Base-by-base conservation (phyloP, 2,329 filamentous ascomycete genomes). In the Parascedosporium putredinis region DNA sequence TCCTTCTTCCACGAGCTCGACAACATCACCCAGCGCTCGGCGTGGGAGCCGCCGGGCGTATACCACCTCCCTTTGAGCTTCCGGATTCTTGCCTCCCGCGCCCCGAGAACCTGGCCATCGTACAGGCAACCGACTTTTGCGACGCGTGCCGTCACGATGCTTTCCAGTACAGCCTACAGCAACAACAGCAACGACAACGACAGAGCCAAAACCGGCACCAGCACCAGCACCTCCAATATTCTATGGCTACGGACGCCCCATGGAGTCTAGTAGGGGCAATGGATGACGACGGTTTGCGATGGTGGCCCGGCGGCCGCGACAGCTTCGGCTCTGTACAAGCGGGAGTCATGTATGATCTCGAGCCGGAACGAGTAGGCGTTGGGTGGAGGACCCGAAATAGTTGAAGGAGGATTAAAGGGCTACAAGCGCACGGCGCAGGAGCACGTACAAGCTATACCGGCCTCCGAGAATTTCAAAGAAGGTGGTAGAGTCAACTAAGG, bases 91-190 rank as follows among this genome's bases (percentile, higher is more conserved):
- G 47, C 47, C 40, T 50, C 5, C 47, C 47, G 12, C 23, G 25
- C 40, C 18, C 16, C 7, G 18, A 16, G 16, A 50, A 50, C 29
- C 34, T 50, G n/a, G 47, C 38, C 25, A 20, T 45, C 7, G 47
- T 50, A 18, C 47, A 34, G 25, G 33, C 38, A 5, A 34, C 38
- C 22, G 40, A 50, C 47, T 50, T 50, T 36, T 50, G 47, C 18
- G 22, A n/a, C 6, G 27, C 18, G 18, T 50, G 47, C 38, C 25
- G 23, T 14, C 25, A 43, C 22, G 36, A 25, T 8, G 24, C 20
- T 20, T 38, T 29, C 23, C 24, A 49, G 18, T 22, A 25, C 10
- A 18, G 45, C 16, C 14, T 33, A 31, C 27, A 47, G 14, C 29
- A 31, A 18, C 44, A 46, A 27, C 33, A 36, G 12, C 12, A 36